Evolutionary conservation across 2,329 filamentous ascomycete species (phyloP), one percentile per base, ranked within the genome.

Genomic region (Rutstroemia sp.): DNA sequence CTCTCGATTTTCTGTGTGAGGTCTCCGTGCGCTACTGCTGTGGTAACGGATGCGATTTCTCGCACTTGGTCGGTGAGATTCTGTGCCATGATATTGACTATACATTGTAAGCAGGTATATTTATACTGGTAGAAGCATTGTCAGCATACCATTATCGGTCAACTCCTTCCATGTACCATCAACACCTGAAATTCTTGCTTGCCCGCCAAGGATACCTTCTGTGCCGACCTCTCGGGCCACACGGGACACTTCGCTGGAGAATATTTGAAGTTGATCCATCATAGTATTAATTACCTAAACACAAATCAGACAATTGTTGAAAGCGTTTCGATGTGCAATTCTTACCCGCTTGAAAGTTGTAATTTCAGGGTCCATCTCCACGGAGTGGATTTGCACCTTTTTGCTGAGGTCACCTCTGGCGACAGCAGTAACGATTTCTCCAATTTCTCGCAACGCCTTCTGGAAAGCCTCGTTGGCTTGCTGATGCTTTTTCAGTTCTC

Each of bases 391-490:
- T 67, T 92, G 84, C 61, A 96, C 92, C 75, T 96, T 95, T 78
- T 96, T 96, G 71, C 91, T 96, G 59, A 97, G 78, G 70, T 97
- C 92, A 73, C 92, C 92, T 67, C 90, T 89, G 57, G 92, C 94
- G 63, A 97, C 94, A 60, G 92, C 92, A 21, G 94, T 96, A 67
- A 97, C 89, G 65, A 99, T 97, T 69, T 92, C 94, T 65, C 94
- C 94, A 64, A 99, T 97, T 72, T 99, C 94, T 62, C 92, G 84
- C 37, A 99, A 76, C 10, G 94, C 94, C 73, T 97, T 97, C 71
- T 97, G 92, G 80, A 97, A 99, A 65, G 94, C 95, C 73, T 96
- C 86, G 73, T 99, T 99, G 69, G 95, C 94, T 74, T 96, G 94
- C 71, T 96, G 92, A 69, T 96, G 92, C 74, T 97, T 97, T 78